Conservation (phyloP, 768 basidiomycete genomes). For the Boletus fagicola region DNA sequence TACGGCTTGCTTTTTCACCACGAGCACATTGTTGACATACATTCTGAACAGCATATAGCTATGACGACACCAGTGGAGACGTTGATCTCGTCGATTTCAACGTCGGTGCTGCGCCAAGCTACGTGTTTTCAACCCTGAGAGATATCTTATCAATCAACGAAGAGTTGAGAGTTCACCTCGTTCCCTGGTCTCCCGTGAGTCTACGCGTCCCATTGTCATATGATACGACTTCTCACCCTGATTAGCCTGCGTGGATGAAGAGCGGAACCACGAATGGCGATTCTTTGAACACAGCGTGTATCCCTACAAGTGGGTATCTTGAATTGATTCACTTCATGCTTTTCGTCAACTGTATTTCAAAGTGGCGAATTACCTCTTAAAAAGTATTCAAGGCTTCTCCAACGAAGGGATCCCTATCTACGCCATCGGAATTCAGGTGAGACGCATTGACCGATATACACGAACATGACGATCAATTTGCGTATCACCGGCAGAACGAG, state of each 20-base stretch:
- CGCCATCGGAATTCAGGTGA: constrained; percentile 57
- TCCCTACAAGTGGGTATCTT: constrained; percentile 45
- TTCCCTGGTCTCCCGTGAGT: constrained; percentile 76
- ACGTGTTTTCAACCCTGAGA: constrained; percentile 58
- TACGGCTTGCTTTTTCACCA: constrained; percentile 27
- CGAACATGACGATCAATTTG: background rate
- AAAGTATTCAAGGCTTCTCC: constrained; percentile 67
- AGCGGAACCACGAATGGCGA: constrained; percentile 67
- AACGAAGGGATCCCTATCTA: constrained; percentile 58
- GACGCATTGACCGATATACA: background rate
- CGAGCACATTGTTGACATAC: constrained; percentile 4
- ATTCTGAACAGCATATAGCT: constrained; percentile 52
- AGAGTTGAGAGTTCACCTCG: constrained; percentile 50
- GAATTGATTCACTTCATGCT: background rate
- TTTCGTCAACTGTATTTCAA: constrained; percentile 1
- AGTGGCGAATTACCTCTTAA: constrained; percentile 75
- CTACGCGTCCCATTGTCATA: no score
- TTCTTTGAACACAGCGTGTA: constrained; percentile 48
- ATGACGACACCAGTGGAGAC: constrained; percentile 63
- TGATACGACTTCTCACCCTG: background rate
- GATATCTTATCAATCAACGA: constrained; percentile 63
- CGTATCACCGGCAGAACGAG: constrained; percentile 43
- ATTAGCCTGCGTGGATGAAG: constrained; percentile 81
- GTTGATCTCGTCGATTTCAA: constrained; percentile 57
- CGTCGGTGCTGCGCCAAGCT: constrained; percentile 55